Conservation (phyloP, 306 rosid species). For the Lathyrus aphaca region DNA sequence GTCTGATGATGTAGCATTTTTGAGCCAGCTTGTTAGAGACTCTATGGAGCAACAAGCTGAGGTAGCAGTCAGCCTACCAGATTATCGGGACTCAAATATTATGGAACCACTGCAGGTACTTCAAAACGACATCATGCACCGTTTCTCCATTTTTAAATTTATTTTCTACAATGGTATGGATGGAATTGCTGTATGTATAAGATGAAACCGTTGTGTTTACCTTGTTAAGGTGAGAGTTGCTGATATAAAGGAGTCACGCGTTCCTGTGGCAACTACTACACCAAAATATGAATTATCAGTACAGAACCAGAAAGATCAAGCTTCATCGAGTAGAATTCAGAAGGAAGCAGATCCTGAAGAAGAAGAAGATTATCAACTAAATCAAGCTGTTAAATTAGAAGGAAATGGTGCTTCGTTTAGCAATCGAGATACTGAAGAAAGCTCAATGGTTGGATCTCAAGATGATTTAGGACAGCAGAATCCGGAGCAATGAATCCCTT, state of each 20-base stretch:
- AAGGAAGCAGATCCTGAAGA: conserved; percentile 46
- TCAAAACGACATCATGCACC: conserved; percentile 27
- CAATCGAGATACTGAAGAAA: conserved; percentile 51
- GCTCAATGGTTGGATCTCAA: conserved; percentile 34
- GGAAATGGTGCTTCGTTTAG: conserved; percentile 63
- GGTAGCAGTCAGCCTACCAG: conserved; percentile 55
- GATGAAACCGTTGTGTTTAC: conserved; percentile 40
- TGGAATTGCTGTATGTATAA: neutral
- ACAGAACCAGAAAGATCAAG: conserved; percentile 48
- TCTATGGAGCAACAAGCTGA: conserved; percentile 94
- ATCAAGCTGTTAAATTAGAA: conserved; percentile 44
- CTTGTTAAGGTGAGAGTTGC: conserved; percentile 68
- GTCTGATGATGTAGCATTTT: conserved; percentile 94
- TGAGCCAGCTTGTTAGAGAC: conserved; percentile 81
- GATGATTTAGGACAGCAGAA: conserved; percentile 33
- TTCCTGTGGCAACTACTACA: conserved; percentile 37
- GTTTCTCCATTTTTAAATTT: neutral
- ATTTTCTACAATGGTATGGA: conserved; percentile 13
- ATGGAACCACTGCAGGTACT: conserved; percentile 89
- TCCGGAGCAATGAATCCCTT: conserved; percentile 39
- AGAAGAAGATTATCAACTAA: conserved; percentile 39
- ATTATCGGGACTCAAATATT: conserved; percentile 52
- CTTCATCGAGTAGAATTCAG: conserved; percentile 42
- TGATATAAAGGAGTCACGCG: conserved; percentile 52
- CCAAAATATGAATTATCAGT: conserved; percentile 45